Conservation (phyloP, 768 basidiomycete species). For the Suillus fuscotomentosus region DNA sequence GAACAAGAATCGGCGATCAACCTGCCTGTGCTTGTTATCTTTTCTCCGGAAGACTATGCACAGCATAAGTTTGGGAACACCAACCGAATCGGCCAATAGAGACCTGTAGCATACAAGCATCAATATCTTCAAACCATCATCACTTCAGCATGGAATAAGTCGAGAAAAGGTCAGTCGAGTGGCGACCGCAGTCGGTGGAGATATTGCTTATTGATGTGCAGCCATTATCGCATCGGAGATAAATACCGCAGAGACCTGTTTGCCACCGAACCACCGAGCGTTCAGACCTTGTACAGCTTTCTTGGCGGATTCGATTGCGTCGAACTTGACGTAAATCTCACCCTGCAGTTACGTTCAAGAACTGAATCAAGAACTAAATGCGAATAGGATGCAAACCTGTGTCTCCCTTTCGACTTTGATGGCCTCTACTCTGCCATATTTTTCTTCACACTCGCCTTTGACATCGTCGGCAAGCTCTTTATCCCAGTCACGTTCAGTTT, state of each 20-base stretch:
- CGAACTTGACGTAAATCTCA: slow-evolving; percentile 96
- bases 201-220: slow-evolving; percentile 66
- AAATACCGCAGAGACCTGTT: slow-evolving; percentile 81
- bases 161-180: slow-evolving; percentile 24
- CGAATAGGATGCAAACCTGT: slow-evolving; percentile 54
- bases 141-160: slow-evolving; percentile 26
- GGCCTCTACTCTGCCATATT: slow-evolving; percentile 83
- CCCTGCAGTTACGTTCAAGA: slow-evolving; percentile 53
- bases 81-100: slow-evolving; percentile 21
- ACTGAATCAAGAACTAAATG: not conserved
- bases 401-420: slow-evolving; percentile 96
- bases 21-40: slow-evolving; percentile 36
- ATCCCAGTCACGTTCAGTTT: slow-evolving; percentile 96
- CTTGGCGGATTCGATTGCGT: slow-evolving; percentile 72
- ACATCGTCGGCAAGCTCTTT: slow-evolving; percentile 95
- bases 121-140: slow-evolving; percentile 24
- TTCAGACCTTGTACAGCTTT: slow-evolving; percentile 88
- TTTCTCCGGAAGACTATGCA: slow-evolving; percentile 28
- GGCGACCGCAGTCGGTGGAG: slow-evolving; percentile 5
- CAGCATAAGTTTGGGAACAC: slow-evolving; percentile 30
- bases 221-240: slow-evolving; percentile 95
- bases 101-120: slow-evolving; percentile 32
- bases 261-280: slow-evolving; percentile 96
- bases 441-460: slow-evolving; percentile 87
- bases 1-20: slow-evolving; percentile 30